Evolutionary conservation across 116 monocot genomes (phyloP).

Genomic region (Trichopus zeylanicus): DNA sequence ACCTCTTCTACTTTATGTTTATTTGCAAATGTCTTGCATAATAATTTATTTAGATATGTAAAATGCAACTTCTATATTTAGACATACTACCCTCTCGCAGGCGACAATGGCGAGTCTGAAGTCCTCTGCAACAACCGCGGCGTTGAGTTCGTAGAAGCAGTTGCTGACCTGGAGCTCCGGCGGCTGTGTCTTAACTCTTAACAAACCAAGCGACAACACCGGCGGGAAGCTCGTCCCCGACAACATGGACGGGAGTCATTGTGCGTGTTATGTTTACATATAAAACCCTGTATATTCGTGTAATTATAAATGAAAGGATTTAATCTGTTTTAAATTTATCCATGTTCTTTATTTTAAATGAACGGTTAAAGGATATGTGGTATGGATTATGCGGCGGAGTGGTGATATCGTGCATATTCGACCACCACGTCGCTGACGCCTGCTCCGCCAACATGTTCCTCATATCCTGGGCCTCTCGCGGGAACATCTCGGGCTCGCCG

Average conservation of each 20-base stretch:
- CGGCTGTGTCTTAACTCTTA: constrained; percentile 30
- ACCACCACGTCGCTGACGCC: constrained; percentile 55
- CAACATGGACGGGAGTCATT: constrained; percentile 5
- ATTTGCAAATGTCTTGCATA: too few relatives aligned
- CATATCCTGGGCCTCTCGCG: constrained; percentile 41
- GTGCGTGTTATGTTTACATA: too few relatives aligned
- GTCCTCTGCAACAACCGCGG: constrained; percentile 71
- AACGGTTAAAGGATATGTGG: too few relatives aligned
- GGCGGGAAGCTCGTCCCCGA: constrained; percentile 22
- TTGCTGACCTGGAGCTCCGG: constrained; percentile 32
- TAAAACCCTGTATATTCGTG: too few relatives aligned
- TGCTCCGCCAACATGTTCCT: constrained; percentile 67
- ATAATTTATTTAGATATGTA: too few relatives aligned
- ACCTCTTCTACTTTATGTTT: too few relatives aligned
- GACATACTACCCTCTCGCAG: constrained; percentile 70
- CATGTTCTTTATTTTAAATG: too few relatives aligned
- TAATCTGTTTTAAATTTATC: too few relatives aligned
- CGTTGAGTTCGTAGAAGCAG: constrained; percentile 50
- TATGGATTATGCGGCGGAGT: too few relatives aligned
- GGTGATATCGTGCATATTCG: constrained; percentile 42
- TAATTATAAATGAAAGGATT: too few relatives aligned
- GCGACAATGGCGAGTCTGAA: constrained; percentile 62
- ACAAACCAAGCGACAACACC: constrained; percentile 31
- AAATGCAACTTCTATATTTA: too few relatives aligned
- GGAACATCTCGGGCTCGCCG: constrained; percentile 14